phyloP scores from a whole-genome alignment of 148 eudicot species.

The Amaranthus cruentus region DNA sequence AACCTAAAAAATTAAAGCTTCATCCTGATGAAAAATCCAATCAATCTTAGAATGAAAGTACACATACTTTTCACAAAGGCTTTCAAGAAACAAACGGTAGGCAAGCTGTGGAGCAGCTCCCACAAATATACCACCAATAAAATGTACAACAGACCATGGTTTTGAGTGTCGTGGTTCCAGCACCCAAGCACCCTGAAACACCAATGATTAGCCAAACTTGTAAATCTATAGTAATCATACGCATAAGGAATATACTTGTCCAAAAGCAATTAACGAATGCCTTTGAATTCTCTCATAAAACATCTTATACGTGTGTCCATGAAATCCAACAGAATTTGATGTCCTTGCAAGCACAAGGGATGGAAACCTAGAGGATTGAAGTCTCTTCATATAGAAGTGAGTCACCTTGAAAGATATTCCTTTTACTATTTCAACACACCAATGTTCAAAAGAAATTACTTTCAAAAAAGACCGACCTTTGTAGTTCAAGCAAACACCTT shows the following conservation, averaged over 20 bases:
- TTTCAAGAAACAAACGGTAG: conserved; percentile 83
- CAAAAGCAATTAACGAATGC: not conserved
- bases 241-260: not conserved
- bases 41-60: conserved; percentile 6
- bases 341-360: not conserved
- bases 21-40: not conserved
- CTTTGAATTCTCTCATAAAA: not conserved
- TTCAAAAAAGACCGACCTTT: not conserved
- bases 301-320: not conserved
- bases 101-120: conserved; percentile 99
- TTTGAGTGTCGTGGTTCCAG: conserved; percentile 56
- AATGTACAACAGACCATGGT: conserved; percentile 67
- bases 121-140: conserved; percentile 92
- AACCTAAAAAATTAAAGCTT: not conserved
- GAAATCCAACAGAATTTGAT: not conserved
- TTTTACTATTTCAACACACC: not conserved
- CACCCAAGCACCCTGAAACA: conserved; percentile 92
- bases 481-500: not conserved
- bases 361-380: not conserved
- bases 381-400: not conserved
- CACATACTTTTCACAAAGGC: conserved; percentile 76
- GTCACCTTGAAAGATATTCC: not conserved
- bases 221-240: conserved; percentile 2
- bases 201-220: conserved; percentile 9
- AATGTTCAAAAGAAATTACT: not conserved